These are phyloP conservation scores for Monilinia polystroma DNA, from an alignment of 2,329 filamentous ascomycete genomes.

Conservation along the genomic window DNA sequence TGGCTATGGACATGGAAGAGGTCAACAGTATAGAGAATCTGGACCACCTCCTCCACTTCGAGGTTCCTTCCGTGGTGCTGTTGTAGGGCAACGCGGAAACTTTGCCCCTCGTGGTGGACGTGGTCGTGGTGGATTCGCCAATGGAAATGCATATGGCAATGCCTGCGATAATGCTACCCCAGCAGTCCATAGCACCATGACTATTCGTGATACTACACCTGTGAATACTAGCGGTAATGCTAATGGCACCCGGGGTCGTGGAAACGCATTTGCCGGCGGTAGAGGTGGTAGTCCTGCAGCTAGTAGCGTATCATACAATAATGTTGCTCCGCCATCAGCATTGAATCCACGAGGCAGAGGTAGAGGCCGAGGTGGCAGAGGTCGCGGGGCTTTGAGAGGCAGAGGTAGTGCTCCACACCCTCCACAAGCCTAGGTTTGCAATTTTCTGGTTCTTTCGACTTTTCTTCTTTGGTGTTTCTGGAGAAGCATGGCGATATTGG, in stretches of 20 bases:
- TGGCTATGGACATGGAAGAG: constrained; percentile 59
- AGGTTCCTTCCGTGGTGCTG: constrained; percentile 57
- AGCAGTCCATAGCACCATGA: constrained; percentile 34
- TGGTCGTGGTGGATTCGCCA: constrained; percentile 40
- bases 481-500: constrained; percentile 14
- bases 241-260: constrained; percentile 31
- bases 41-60: constrained; percentile 54
- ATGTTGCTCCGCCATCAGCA: constrained; percentile 59
- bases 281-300: constrained; percentile 29
- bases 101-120: constrained; percentile 29
- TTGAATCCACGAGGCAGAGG: constrained; percentile 48
- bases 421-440: constrained; percentile 19
- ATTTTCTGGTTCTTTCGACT: not conserved
- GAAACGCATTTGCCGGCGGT: constrained; percentile 29
- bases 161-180: constrained; percentile 32
- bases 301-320: constrained; percentile 47
- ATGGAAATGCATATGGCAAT: constrained; percentile 22
- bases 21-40: constrained; percentile 61
- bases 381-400: constrained; percentile 32
- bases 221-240: constrained; percentile 27
- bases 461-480: constrained; percentile 7
- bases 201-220: constrained; percentile 29
- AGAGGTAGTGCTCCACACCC: constrained; percentile 27
- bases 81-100: constrained; percentile 35
- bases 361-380: constrained; percentile 39